Base-by-base conservation (phyloP, 495 filamentous ascomycete genomes). In the Penicillium atrosanguineum region DNA sequence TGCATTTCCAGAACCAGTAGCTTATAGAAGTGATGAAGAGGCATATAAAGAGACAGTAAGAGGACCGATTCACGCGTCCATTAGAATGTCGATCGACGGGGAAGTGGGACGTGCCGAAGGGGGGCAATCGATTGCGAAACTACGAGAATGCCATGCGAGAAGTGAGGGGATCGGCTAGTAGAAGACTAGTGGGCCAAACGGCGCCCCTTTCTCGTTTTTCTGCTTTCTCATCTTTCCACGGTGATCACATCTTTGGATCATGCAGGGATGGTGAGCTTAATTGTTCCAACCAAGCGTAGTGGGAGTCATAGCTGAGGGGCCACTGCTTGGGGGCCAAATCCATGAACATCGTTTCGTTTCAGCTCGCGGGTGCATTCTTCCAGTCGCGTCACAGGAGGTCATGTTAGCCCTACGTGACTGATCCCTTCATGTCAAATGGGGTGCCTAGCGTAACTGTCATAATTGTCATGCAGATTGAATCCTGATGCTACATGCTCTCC, bases 41-140 rank as follows among this genome's bases (percentile, higher is more conserved):
- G n/a, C 16, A 20, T 40, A 40, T 40, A 28, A 38, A 41, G 15
- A 23, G 14, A 9, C 4, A 16, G 25, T 9, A 20, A n/a, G 21
- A 38, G 34, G 39, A 39, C 34, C 12, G 12, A 16, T 7, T 16
- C 16, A 39, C 44, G 55, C 48, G 48, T 48, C 39, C 26, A 29
- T 50, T 40, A 59, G 54, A 59, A 66, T 62, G 58, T 52, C 46
- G 56, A 56, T 53, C 53, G 53, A 43, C 44, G 54, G 53, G 56
- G 48, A 53, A 58, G 57, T 53, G 59, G 55, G 56, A 59, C 59
- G 62, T 57, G 59, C 53, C 51, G 11, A 50, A 62, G 59, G 62
- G 62, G 38, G 53, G 44, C 7, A 53, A 47, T 38, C 8, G 57
- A 53, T 46, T 42, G 29, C 50, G 49, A 57, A 61, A 38, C 23